Base-by-base conservation (phyloP, 495 filamentous ascomycete species). In the Penicillium macrosclerotiorum region DNA sequence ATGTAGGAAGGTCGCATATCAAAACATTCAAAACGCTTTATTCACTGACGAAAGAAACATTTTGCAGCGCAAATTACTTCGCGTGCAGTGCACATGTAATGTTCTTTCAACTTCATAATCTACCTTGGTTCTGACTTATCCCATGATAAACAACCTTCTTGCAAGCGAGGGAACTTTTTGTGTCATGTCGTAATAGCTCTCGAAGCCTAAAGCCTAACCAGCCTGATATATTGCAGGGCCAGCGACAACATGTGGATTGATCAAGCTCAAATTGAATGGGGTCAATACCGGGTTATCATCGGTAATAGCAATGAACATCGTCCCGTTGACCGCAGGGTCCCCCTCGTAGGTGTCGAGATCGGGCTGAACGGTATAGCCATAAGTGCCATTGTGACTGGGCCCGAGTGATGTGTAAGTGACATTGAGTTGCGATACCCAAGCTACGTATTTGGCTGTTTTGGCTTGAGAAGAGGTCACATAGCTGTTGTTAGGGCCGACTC, bases 401-500 rank as follows among this genome's bases (percentile, higher is more conserved):
- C n/a, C n/a, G n/a, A 95, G 64, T 1, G 82, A 72, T 2, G 88
- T 81, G 62, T 94, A 94, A 0, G 90, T 95, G 18, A 89, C 72
- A 51, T 96, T 95, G 24, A 94, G 68, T 77, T 94, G 90, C n/a
- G 69, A 74, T 7, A 86, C 79, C 89, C 88, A 96, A 0, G 77
- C 78, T 2, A 90, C 90, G 29, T 76, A 96, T 30, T 63, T 61
- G 0, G 88, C 84, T 3, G 57, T 48, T 1, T 78, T 77, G 4
- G 84, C 87, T 9, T 51, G 51, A 1, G 74, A 76, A 5, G 76
- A 67, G 0, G 90, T 95, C 14, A 89, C 54, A 56, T 95, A 95
- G 54, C 75, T 83, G 59, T 85, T 85, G 59, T 96, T 91, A 1
- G 89, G 90, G 1, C 90, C 90, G 8, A 91, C 79, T 3, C 66